These are phyloP conservation scores for Lachancea quebecensis DNA, from an alignment of 805 yeast species.

Conservation along the genomic window DNA sequence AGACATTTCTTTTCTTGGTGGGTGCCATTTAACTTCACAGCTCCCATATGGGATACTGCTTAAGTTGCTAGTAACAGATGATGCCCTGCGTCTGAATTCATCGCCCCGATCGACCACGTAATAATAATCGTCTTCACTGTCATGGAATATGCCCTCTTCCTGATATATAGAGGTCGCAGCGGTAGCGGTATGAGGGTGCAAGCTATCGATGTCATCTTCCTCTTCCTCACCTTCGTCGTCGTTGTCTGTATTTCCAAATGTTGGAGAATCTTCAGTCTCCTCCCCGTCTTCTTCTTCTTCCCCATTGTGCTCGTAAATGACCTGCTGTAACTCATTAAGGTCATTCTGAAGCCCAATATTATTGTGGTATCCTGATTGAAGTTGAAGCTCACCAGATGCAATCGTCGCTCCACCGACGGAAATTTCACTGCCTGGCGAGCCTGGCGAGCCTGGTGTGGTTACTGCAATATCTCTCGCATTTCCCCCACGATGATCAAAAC, in stretches of 20 bases:
- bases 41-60: constrained; percentile 20
- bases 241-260: constrained; percentile 6
- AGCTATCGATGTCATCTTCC: constrained; percentile 11
- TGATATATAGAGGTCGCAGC: constrained; percentile 17
- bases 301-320: constrained; percentile 21
- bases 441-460: constrained; percentile 4
- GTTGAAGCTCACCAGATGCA: constrained; percentile 5
- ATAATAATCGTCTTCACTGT: constrained; percentile 21
- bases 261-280: constrained; percentile 11
- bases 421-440: constrained; percentile 2
- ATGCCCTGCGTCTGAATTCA: constrained; percentile 15
- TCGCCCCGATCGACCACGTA: constrained; percentile 15
- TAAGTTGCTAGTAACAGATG: constrained; percentile 21
- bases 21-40: constrained; percentile 42
- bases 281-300: constrained; percentile 16
- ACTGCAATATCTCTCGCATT: neutral
- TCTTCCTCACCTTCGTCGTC: constrained; percentile 13
- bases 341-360: constrained; percentile 57
- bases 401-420: constrained; percentile 3
- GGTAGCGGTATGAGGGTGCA: constrained; percentile 7
- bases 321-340: constrained; percentile 49
- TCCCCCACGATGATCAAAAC: neutral
- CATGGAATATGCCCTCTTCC: constrained; percentile 27
- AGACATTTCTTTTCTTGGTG: constrained; percentile 33
- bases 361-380: constrained; percentile 8